Conservation (phyloP, 768 basidiomycete genomes). For the Trametes sanguinea region DNA sequence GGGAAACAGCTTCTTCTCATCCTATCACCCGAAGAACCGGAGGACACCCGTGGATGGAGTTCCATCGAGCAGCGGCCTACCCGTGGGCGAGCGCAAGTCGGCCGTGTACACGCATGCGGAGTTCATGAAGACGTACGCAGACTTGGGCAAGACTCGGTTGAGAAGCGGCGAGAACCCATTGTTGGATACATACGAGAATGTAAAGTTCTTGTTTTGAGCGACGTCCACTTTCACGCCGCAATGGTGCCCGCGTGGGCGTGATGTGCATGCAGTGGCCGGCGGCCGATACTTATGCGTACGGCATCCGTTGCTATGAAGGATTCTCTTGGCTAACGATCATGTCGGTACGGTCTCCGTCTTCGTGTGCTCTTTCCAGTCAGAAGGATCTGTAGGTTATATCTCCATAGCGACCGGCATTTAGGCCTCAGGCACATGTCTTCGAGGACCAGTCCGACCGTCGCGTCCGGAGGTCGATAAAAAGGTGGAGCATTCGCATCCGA, state of each 20-base stretch:
- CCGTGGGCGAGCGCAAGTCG: constrained; percentile 79
- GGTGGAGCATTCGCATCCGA: neutral
- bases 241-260: neutral
- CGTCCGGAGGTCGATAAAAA: neutral
- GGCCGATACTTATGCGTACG: too few species aligned
- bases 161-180: constrained; percentile 87
- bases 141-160: constrained; percentile 67
- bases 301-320: too few species aligned
- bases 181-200: constrained; percentile 89
- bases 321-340: constrained; percentile 5
- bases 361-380: neutral
- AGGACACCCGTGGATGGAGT: constrained; percentile 71
- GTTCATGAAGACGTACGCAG: constrained; percentile 85
- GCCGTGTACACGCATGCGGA: constrained; percentile 86
- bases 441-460: neutral
- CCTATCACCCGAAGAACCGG: constrained; percentile 55
- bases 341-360: neutral
- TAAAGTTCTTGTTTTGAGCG: constrained; percentile 82
- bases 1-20: constrained; percentile 72
- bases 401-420: constrained; percentile 12
- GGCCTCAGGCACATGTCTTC: neutral
- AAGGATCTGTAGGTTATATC: neutral
- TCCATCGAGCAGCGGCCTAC: constrained; percentile 70
- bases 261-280: neutral
- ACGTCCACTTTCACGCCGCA: neutral